Base-by-base conservation (phyloP, 257 asterid genomes). In the Gardenia jasminoides region DNA sequence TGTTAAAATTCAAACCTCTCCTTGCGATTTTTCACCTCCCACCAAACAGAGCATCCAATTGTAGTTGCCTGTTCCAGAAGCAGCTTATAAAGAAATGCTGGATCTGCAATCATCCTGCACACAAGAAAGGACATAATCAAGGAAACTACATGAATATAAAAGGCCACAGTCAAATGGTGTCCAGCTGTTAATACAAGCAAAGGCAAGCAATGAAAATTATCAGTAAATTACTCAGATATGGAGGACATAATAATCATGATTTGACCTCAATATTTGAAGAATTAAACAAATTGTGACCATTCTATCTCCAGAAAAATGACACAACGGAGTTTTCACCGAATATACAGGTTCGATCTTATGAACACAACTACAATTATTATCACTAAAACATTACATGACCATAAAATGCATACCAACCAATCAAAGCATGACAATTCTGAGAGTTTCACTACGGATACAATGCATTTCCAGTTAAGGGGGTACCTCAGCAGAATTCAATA, bases 41-140 rank as follows among this genome's bases (percentile, higher is more conserved):
- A 92, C 97, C 93, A 88, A 76, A 84, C 96, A 68, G 99, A 92
- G 86, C 97, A 93, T 77, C 99, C 98, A 80, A 93, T 87, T 36
- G 99, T 90, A 70, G 94, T 77, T 76, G 91, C 91, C 90, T 93
- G 99, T 88, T 96, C 99, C 16, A 96, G 88, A 79, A 96, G 93
- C 78, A 96, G 88, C 88, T 87, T 91, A 85, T 85, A 80, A 74
- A 94, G 76, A 85, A 96, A 96, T 66, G 97, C 93, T 64, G 99
- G 99, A 82, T 96, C 99, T 75, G 99, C 99, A 76, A 96, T 92
- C 99, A 93, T 90, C 92, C 99, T 93, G 94, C 66, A 43, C 47
- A 79, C 76, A 65, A 76, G 79, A 70, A 75, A 70, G 76, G 31
- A 50, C 69, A 70, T 69, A 48, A 24, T 75, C 76, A 59, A 72